Base-by-base conservation (phyloP, 305 asterid genomes). In the Petunia hybrid region DNA sequence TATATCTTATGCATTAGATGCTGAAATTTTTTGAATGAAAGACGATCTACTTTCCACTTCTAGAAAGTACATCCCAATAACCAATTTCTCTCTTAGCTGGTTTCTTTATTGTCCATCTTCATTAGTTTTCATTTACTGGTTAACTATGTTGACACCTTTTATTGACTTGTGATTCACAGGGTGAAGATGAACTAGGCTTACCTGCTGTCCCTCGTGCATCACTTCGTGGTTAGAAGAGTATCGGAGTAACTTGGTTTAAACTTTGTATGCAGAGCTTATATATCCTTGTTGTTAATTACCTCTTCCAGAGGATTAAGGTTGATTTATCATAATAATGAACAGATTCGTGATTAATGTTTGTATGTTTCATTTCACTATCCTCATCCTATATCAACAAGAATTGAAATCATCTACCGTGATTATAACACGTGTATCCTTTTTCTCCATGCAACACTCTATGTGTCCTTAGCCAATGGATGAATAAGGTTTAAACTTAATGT, bases 191-290 rank as follows among this genome's bases (percentile, higher is more conserved):
- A 84, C 88, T 96, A 64, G 98, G 98, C 63, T 85, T 96, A 79
- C 98, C 98, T 55, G 91, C 98, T n/a, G 99, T 96, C 77, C 98
- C 99, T 8, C 89, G 82, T 60, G 98, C 98, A 76, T 91, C 98
- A 9, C 93, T 96, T 70, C 97, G 98, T 81, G 97, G 91, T 57
- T 96, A 90, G 81, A 78, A 83, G 82, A 38, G 73, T 62, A n/a
- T 62, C 61, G 46, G 43, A 46, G 12, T 40, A n/a, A 40, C 46
- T 67, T 67, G 73, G 64, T 45, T 60, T 2, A 63, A 36, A 78
- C 76, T 10, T 3, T 16, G 22, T 43, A 45, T 31, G 42, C 69
- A 62, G 78, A 79, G 9, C 51, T 48, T 83, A 53, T 45, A 45
- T 61, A 41, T 61, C 76, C 35, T 53, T 80, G 53, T 66, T 80